Percentiles rank a stretch among this genome's conserved stretches.
phyloP scores from a whole-genome alignment of 768 basidiomycete genomes.

The Suillus bovinus region DNA sequence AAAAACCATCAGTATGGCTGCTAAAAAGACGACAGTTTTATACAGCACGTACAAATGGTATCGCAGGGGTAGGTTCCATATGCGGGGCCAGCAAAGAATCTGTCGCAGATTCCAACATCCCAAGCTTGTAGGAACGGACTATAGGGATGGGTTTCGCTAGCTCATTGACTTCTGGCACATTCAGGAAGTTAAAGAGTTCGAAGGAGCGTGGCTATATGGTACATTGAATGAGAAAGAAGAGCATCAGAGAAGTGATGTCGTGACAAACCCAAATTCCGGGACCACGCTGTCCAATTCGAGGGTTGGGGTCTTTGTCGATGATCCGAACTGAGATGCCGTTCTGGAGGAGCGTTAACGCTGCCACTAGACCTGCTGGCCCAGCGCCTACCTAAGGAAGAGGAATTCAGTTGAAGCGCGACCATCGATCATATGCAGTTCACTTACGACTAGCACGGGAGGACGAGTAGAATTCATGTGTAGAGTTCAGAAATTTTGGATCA shows the following conservation, averaged over 20 bases:
- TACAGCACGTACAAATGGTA: slow-evolving; percentile 26
- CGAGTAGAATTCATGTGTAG: background rate
- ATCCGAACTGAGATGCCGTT: slow-evolving; percentile 26
- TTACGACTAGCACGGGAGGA: slow-evolving; percentile 10
- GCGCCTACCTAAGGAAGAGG: slow-evolving; percentile 42
- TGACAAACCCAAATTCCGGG: slow-evolving; percentile 36
- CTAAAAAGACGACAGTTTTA: background rate
- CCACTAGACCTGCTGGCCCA: slow-evolving; percentile 47
- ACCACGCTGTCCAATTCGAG: slow-evolving; percentile 39
- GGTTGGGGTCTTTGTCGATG: slow-evolving; percentile 18
- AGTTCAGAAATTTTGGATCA: background rate
- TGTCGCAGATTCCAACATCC: background rate
- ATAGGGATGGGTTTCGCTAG: slow-evolving; percentile 27
- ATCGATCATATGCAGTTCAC: background rate
- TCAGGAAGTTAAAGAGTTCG: slow-evolving; percentile 40
- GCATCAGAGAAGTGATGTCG: background rate
- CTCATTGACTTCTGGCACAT: slow-evolving; percentile 38
- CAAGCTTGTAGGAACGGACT: slow-evolving; percentile 34
- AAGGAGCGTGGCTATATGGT: slow-evolving; percentile 40
- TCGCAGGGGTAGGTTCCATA: slow-evolving; percentile 21
- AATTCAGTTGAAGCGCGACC: background rate
- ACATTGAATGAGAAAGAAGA: too few species aligned
- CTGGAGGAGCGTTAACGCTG: slow-evolving; percentile 38
- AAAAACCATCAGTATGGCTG: background rate
- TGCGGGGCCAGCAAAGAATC: slow-evolving; percentile 18